These are phyloP conservation scores for Phoenix roebelenii DNA, from an alignment of 176 grass and related monocot species.

Conservation along the genomic window DNA sequence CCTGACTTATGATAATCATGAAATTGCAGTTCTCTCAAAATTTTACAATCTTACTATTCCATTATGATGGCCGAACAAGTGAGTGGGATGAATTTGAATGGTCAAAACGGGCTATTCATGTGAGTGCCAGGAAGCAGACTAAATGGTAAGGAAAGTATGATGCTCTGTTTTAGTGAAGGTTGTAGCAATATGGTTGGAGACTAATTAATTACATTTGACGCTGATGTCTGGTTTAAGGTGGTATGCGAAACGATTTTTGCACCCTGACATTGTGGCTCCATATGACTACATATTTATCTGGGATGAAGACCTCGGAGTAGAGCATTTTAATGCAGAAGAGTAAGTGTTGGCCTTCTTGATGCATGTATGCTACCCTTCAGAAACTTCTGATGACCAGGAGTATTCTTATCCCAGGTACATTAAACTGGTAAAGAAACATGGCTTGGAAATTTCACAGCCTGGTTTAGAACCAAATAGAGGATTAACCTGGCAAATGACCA, in stretches of 20 bases:
- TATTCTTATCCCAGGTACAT: conserved; percentile 48
- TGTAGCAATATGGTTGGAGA: not conserved
- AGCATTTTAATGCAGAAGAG: conserved; percentile 88
- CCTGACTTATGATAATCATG: conserved; percentile 10
- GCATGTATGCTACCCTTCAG: too few species aligned
- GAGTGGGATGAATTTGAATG: conserved; percentile 84
- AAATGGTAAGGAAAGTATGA: conserved; percentile 41
- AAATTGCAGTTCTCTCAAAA: conserved; percentile 60
- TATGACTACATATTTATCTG: conserved; percentile 91
- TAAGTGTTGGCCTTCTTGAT: conserved; percentile 18
- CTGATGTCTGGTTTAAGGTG: conserved; percentile 42
- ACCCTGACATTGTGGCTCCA: conserved; percentile 81
- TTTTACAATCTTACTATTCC: conserved; percentile 72
- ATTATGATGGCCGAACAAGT: conserved; percentile 67
- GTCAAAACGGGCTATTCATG: conserved; percentile 67
- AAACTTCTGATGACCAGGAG: conserved; percentile 24
- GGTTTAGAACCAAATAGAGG: conserved; percentile 70
- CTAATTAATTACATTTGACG: conserved; percentile 3
- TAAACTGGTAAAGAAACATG: conserved; percentile 83
- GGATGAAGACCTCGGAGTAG: conserved; percentile 91
- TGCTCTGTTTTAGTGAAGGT: conserved; percentile 1
- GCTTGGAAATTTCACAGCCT: conserved; percentile 84
- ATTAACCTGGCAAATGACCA: conserved; percentile 93
- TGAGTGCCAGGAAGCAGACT: conserved; percentile 58
- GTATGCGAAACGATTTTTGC: conserved; percentile 92